Evolutionary conservation across 140 eudicot genomes (phyloP).

Genomic region (Senecio squalidus): DNA sequence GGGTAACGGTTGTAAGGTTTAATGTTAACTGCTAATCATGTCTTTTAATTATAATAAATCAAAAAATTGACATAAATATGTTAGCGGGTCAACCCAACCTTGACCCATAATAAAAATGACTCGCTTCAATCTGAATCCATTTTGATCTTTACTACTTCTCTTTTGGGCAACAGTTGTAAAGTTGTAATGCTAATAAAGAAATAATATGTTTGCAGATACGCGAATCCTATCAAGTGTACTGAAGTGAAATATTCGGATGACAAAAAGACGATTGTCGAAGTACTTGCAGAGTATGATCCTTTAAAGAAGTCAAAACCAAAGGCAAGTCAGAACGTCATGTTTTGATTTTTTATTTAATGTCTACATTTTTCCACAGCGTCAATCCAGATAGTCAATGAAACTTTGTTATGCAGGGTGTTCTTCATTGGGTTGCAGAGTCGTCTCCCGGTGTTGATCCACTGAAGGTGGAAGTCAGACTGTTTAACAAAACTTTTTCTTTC

Average conservation of each 20-base stretch:
- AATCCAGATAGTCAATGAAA: no score
- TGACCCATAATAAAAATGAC: no score
- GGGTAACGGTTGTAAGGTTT: no score
- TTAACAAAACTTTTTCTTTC: conserved; percentile 70
- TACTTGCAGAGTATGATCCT: conserved; percentile 89
- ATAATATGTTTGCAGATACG: conserved; percentile 66
- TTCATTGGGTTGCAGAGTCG: conserved; percentile 94
- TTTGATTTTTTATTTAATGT: not conserved
- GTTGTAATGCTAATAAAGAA: not conserved
- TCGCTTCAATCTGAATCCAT: no score
- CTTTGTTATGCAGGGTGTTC: conserved; percentile 64
- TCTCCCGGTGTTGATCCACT: conserved; percentile 81
- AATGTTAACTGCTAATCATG: not conserved
- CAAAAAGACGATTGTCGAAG: conserved; percentile 63
- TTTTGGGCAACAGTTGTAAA: no score
- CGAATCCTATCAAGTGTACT: conserved; percentile 89
- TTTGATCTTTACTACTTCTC: no score
- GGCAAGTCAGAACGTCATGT: conserved; percentile 27
- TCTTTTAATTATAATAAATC: not conserved
- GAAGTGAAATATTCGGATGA: conserved; percentile 78
- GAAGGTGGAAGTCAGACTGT: conserved; percentile 83
- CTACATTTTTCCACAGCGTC: not conserved
- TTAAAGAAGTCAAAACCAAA: conserved; percentile 76
- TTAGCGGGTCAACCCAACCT: no score
- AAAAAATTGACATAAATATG: no score